Evolutionary conservation across 1,284 basidiomycete species (phyloP).

Genomic region (Tylopilus orsonianus): DNA sequence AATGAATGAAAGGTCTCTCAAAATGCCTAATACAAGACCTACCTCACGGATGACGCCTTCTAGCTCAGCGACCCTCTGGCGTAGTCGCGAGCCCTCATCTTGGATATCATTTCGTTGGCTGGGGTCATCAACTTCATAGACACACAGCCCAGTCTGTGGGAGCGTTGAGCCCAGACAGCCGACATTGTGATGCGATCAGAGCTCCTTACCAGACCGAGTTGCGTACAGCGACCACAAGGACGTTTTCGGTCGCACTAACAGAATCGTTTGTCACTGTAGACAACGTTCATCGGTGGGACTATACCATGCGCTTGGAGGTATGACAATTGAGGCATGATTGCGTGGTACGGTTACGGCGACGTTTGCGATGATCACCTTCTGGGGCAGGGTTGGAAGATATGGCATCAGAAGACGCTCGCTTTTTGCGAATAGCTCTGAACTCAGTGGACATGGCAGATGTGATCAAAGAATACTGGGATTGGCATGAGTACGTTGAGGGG

Average conservation of each 20-base stretch:
- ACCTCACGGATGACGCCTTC: conserved; percentile 83
- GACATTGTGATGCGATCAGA: background rate
- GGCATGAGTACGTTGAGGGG: conserved; percentile 4
- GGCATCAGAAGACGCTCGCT: conserved; percentile 23
- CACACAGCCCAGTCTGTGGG: conserved; percentile 72
- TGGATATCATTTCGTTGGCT: conserved; percentile 50
- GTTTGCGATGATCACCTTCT: conserved; percentile 50
- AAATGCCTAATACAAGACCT: conserved; percentile 12
- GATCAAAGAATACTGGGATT: conserved; percentile 1
- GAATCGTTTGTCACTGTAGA: background rate
- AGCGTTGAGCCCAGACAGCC: conserved; percentile 4
- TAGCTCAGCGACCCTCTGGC: conserved; percentile 76
- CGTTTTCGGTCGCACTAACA: conserved; percentile 68
- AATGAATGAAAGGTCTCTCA: conserved; percentile 6
- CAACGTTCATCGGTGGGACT: conserved; percentile 17
- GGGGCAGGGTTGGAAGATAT: conserved; percentile 19
- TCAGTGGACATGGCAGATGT: conserved; percentile 28
- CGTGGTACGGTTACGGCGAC: conserved; percentile 64
- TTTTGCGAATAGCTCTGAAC: conserved; percentile 28
- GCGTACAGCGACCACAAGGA: conserved; percentile 72
- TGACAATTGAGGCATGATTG: conserved; percentile 69
- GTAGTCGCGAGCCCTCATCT: conserved; percentile 66
- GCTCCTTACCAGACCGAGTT: conserved; percentile 60
- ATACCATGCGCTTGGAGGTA: conserved; percentile 81
- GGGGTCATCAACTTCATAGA: conserved; percentile 82